These are phyloP conservation scores for Durusdinium trenchii DNA, from an alignment of 73 alveolate genomes.

Conservation along the genomic window DNA sequence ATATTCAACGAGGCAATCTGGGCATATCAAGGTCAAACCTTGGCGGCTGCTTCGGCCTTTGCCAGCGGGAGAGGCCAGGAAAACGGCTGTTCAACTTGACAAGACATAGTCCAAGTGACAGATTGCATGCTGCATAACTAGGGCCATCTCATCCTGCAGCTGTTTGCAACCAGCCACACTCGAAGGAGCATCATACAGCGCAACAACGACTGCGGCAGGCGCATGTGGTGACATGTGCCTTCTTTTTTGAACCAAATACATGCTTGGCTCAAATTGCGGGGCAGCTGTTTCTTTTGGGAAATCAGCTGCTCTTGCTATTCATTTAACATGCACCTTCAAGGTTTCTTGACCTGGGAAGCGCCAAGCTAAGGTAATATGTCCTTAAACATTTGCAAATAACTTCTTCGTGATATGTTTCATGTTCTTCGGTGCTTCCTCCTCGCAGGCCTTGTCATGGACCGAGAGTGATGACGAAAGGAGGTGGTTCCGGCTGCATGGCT, in stretches of 20 bases:
- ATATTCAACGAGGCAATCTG: too few species aligned
- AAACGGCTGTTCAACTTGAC: too few species aligned
- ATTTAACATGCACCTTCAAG: background rate
- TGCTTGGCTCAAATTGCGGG: too few species aligned
- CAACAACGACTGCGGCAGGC: slow-evolving; percentile 83
- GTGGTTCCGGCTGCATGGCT: slow-evolving; percentile 57
- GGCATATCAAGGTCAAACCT: slow-evolving; percentile 35
- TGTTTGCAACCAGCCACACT: background rate
- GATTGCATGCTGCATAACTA: background rate
- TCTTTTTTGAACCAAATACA: too few species aligned
- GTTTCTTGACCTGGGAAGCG: background rate
- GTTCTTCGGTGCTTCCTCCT: too few species aligned
- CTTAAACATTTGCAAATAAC: background rate
- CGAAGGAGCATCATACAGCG: slow-evolving; percentile 61
- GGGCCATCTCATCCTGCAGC: background rate
- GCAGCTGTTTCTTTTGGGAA: background rate
- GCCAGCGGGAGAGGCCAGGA: slow-evolving; percentile 60
- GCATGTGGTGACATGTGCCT: background rate
- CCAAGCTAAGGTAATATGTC: background rate
- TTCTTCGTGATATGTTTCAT: background rate
- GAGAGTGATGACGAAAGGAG: slow-evolving; percentile 65
- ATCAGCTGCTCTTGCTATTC: background rate
- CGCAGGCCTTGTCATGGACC: slow-evolving; percentile 85
- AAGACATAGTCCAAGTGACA: too few species aligned
- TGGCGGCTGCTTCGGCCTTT: slow-evolving; percentile 77